Conservation (phyloP, 2,329 filamentous ascomycete species). For the Phyllosticta citriasiana region DNA sequence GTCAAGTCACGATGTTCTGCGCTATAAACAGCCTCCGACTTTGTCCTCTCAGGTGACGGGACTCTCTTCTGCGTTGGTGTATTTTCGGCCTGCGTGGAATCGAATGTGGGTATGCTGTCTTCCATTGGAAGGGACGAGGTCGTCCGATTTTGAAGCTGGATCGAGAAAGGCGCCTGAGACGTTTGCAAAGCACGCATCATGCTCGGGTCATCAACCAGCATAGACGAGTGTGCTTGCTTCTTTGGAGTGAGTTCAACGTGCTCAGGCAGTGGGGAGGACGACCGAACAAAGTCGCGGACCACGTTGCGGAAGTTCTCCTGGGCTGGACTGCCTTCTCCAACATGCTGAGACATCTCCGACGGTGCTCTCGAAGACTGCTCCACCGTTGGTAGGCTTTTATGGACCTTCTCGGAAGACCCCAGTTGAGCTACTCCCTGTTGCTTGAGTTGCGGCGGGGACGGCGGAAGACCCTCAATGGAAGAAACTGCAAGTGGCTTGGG, state of each 20-base stretch:
- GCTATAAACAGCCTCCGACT: background rate
- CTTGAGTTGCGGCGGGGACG: background rate
- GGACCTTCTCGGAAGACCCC: background rate
- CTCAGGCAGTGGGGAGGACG: constrained; percentile 4
- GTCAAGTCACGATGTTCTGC: background rate
- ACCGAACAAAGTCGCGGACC: background rate
- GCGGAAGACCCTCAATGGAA: background rate
- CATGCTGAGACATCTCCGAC: background rate
- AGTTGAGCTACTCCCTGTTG: background rate
- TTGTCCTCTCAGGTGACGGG: no score
- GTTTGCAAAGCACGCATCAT: constrained; percentile 1
- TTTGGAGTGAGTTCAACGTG: background rate
- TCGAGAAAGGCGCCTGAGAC: background rate
- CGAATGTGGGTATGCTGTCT: background rate
- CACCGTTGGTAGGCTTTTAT: no score
- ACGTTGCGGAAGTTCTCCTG: background rate
- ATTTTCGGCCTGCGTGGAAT: background rate
- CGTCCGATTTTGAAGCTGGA: background rate
- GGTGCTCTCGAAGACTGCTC: background rate
- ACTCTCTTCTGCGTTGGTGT: background rate
- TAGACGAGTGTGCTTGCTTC: constrained; percentile 2
- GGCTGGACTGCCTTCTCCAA: background rate
- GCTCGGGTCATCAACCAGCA: constrained; percentile 6
- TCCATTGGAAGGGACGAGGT: background rate
- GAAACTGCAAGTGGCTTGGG: background rate